Percentiles rank a stretch among this genome's conserved stretches.
These are phyloP conservation scores for Coprinellus micaceus DNA, from an alignment of 768 basidiomycete genomes.

Conservation along the genomic window DNA sequence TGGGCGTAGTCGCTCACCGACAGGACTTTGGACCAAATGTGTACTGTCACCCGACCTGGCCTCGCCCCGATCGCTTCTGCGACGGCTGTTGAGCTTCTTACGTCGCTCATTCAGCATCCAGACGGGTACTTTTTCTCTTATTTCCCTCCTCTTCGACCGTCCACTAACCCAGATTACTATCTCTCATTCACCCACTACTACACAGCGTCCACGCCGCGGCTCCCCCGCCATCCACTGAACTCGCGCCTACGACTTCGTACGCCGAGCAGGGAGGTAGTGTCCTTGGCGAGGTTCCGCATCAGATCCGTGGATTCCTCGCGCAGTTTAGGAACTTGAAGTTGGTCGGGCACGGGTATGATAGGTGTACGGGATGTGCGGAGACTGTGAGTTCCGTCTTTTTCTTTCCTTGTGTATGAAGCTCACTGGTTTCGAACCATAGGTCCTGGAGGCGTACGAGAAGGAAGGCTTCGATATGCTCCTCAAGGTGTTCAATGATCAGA, in stretches of 20 bases:
- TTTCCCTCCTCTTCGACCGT: background rate
- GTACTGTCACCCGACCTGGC: conserved; percentile 94
- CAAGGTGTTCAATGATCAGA: conserved; percentile 77
- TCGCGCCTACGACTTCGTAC: conserved; percentile 26
- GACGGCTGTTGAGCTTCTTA: conserved; percentile 88
- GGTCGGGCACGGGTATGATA: conserved; percentile 79
- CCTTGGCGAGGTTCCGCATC: conserved; percentile 89
- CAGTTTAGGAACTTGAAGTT: conserved; percentile 85
- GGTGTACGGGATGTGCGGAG: conserved; percentile 89
- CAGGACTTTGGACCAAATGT: conserved; percentile 97
- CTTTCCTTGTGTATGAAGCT: background rate
- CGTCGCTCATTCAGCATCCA: conserved; percentile 86
- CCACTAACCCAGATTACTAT: background rate
- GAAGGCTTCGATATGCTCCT: conserved; percentile 78
- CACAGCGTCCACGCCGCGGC: conserved; percentile 57
- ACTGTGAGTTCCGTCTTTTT: conserved; percentile 41
- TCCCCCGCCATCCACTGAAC: conserved; percentile 45
- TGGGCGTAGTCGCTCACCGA: conserved; percentile 58
- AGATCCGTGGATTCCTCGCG: conserved; percentile 84
- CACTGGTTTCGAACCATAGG: conserved; percentile 36
- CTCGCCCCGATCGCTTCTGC: conserved; percentile 90
- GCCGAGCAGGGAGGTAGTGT: conserved; percentile 36
- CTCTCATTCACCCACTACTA: background rate
- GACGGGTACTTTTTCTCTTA: conserved; percentile 53
- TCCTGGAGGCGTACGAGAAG: conserved; percentile 77